These are phyloP conservation scores for Podila clonocystis DNA, from an alignment of 192 early-diverging fungal genomes.

Conservation along the genomic window DNA sequence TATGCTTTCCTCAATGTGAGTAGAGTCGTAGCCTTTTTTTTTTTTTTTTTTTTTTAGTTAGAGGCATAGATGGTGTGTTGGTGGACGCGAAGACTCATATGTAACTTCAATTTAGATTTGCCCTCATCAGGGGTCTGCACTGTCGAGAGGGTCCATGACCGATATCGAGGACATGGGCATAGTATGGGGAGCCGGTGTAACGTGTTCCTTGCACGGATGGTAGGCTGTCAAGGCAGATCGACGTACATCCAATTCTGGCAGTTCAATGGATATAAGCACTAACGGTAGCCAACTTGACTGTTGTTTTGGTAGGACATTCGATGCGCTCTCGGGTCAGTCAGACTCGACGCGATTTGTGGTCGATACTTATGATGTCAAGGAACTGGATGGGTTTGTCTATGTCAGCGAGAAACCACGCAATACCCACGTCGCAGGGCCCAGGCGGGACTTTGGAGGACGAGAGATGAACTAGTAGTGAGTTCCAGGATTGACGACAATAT, in stretches of 20 bases:
- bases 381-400: constrained; percentile 42
- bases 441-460: constrained; percentile 45
- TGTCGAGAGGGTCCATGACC: constrained; percentile 33
- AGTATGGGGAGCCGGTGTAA: constrained; percentile 43
- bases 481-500: no score
- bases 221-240: background rate
- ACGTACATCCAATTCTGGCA: background rate
- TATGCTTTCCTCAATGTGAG: constrained; percentile 51
- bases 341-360: constrained; percentile 48
- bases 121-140: constrained; percentile 44
- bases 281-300: background rate
- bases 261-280: background rate
- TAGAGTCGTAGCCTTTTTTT: no score
- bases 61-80: no score
- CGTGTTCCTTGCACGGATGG: constrained; percentile 40
- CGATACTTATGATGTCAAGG: constrained; percentile 45
- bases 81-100: no score
- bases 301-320: constrained; percentile 27
- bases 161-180: constrained; percentile 53
- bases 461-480: constrained; percentile 26
- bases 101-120: constrained; percentile 18
- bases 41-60: background rate
- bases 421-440: constrained; percentile 26
- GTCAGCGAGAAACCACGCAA: constrained; percentile 32
- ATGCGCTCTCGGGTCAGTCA: constrained; percentile 38